phyloP scores from a whole-genome alignment of 1,284 basidiomycete genomes.

The Gymnopus androsaceus region DNA sequence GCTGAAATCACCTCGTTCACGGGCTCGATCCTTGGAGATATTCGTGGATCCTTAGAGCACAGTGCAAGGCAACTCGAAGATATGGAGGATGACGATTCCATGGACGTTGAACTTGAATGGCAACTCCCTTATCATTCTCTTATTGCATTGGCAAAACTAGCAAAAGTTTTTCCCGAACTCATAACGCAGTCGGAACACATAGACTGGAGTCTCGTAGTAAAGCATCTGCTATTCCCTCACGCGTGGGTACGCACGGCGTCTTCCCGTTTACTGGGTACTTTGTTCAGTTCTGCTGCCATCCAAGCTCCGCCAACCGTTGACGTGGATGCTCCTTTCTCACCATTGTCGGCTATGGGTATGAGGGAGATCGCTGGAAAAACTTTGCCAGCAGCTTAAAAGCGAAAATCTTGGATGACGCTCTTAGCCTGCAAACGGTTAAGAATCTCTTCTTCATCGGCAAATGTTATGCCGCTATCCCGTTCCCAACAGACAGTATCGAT shows the following conservation, averaged over 20 bases:
- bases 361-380: constrained; percentile 75
- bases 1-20: constrained; percentile 51
- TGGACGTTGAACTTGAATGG: constrained; percentile 71
- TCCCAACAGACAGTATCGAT: constrained; percentile 29
- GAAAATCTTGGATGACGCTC: constrained; percentile 74
- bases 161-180: constrained; percentile 58
- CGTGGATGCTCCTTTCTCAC: constrained; percentile 38
- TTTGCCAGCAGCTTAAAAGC: constrained; percentile 83
- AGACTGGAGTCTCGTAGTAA: constrained; percentile 65
- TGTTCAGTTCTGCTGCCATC: constrained; percentile 61
- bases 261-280: constrained; percentile 73
- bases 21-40: constrained; percentile 59
- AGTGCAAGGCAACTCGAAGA: constrained; percentile 44
- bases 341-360: constrained; percentile 57
- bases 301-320: constrained; percentile 36
- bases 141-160: constrained; percentile 64
- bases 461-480: constrained; percentile 63
- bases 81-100: constrained; percentile 40
- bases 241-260: constrained; percentile 90
- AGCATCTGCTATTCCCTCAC: constrained; percentile 87
- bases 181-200: constrained; percentile 44
- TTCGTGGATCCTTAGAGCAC: constrained; percentile 51
- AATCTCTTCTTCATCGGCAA: constrained; percentile 92
- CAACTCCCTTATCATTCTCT: constrained; percentile 85
- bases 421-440: constrained; percentile 89